Base-by-base conservation (phyloP, 2,329 filamentous ascomycete species). In the Cryphonectria naterciae region DNA sequence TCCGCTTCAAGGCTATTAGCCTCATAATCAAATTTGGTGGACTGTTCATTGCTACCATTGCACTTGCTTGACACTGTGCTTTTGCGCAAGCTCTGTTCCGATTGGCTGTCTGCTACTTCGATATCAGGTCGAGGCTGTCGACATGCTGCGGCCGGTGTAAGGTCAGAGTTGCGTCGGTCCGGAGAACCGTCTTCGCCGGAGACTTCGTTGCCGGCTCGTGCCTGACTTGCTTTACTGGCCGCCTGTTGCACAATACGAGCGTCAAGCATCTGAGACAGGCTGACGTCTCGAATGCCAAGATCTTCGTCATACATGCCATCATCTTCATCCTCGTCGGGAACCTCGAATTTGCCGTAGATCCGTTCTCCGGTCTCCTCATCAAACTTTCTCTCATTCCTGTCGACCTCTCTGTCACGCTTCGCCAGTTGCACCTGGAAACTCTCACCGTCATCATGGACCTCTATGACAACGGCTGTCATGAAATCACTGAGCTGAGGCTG, bases 331-430 rank as follows among this genome's bases (percentile, higher is more conserved):
- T 88, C 82, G 15, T 88, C 87, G 0, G 91, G 91, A 75, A 90
- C 89, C 76, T 97, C 93, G 74, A 97, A 96, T 70, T 90, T 92
- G 73, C 87, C 89, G 75, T 95, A 97, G 13, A 93, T 80, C 13
- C 93, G 87, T 73, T 92, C 85, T 0, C 93, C 94, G 0, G 92
- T 91, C 54, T 86, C 81, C 15, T 89, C 85, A 75, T 95, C 90
- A 74, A 89, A 90, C 25, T 81, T 79, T 76, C 87, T 91, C 73
- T 89, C 83, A 68, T 85, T 87, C 72, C 84, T 78, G 68, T 87
- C 85, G 6, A 85, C 80, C 17, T 86, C 80, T 64, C 91, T 83
- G 77, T 97, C 92, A 39, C 92, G 87, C 73, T 86, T 86, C 2
- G 94, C 93, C 2, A 97, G 85, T 15, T 86, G 83, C 5, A 97